Evolutionary conservation across 2,329 filamentous ascomycete genomes (phyloP).

Genomic region (Cordyceps cicadae): DNA sequence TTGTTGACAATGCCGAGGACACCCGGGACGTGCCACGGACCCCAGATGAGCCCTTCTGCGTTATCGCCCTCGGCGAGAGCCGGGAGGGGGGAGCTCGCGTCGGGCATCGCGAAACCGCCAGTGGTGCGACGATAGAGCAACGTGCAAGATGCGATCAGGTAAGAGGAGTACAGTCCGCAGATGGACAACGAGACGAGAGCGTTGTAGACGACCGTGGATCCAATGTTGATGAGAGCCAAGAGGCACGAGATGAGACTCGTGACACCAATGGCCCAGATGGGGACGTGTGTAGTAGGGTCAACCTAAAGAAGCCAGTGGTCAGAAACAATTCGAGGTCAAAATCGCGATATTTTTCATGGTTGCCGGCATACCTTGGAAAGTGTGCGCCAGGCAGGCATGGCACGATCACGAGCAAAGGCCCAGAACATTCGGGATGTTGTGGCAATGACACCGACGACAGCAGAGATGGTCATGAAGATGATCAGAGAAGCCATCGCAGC

Average conservation of each 20-base stretch:
- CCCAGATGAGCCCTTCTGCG: conserved; percentile 33
- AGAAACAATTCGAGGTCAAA: neutral
- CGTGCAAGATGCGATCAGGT: conserved; percentile 21
- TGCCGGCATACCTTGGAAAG: conserved; percentile 18
- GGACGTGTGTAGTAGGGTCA: conserved; percentile 20
- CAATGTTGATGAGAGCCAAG: conserved; percentile 27
- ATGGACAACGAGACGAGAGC: conserved; percentile 24
- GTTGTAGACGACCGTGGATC: conserved; percentile 22
- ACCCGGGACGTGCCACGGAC: conserved; percentile 46
- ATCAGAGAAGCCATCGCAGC: conserved; percentile 42
- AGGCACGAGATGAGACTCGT: conserved; percentile 22
- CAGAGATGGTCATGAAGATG: conserved; percentile 38
- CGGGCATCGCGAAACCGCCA: conserved; percentile 19
- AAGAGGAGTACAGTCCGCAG: conserved; percentile 23
- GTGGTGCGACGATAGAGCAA: conserved; percentile 24
- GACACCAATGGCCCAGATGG: conserved; percentile 20
- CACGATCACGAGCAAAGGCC: conserved; percentile 37
- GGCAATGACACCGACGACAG: conserved; percentile 45
- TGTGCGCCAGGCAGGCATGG: conserved; percentile 23
- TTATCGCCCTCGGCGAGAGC: conserved; percentile 21
- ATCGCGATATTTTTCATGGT: neutral
- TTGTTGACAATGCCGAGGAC: conserved; percentile 47
- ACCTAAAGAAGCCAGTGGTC: neutral
- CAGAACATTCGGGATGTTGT: conserved; percentile 50
- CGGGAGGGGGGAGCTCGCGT: conserved; percentile 15